Evolutionary conservation across 345 rosid species (phyloP).

Genomic region (Camelina sativa): DNA sequence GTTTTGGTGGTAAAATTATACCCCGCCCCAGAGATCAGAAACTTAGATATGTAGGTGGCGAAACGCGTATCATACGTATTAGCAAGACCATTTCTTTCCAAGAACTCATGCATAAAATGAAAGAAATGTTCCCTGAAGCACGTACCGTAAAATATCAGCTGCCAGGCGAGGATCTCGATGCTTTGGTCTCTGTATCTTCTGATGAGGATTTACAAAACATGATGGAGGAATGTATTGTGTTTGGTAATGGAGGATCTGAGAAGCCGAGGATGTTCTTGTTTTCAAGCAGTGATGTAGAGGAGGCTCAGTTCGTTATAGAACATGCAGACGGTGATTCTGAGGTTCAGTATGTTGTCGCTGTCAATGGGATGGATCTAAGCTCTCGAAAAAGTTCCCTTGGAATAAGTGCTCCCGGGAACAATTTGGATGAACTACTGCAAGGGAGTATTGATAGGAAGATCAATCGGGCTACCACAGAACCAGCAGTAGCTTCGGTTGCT

Average conservation of each 20-base stretch:
- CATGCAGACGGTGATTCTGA: slow-evolving; percentile 46
- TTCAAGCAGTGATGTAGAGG: slow-evolving; percentile 47
- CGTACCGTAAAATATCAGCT: slow-evolving; percentile 45
- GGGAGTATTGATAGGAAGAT: slow-evolving; percentile 38
- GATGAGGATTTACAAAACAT: slow-evolving; percentile 50
- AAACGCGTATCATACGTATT: slow-evolving; percentile 46
- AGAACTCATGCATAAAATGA: slow-evolving; percentile 43
- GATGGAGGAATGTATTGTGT: slow-evolving; percentile 46
- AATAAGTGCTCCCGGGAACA: slow-evolving; percentile 30
- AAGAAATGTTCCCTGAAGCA: slow-evolving; percentile 43
- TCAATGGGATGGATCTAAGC: slow-evolving; percentile 46
- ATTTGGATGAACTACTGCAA: slow-evolving; percentile 41
- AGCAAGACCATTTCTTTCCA: slow-evolving; percentile 43
- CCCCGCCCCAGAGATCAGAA: slow-evolving; percentile 50
- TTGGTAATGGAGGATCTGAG: slow-evolving; percentile 47
- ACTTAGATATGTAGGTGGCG: slow-evolving; percentile 49
- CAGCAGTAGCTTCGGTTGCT: slow-evolving; percentile 36
- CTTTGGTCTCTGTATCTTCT: slow-evolving; percentile 48
- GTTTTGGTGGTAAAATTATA: slow-evolving; percentile 48
- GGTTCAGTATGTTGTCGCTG: slow-evolving; percentile 51
- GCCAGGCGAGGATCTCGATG: slow-evolving; percentile 50
- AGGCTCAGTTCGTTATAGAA: slow-evolving; percentile 39
- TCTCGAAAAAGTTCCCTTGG: slow-evolving; percentile 37
- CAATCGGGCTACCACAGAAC: slow-evolving; percentile 43
- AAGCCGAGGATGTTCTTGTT: slow-evolving; percentile 48